phyloP scores from a whole-genome alignment of 2,329 filamentous ascomycete genomes.

The Elsinoe necatrix region DNA sequence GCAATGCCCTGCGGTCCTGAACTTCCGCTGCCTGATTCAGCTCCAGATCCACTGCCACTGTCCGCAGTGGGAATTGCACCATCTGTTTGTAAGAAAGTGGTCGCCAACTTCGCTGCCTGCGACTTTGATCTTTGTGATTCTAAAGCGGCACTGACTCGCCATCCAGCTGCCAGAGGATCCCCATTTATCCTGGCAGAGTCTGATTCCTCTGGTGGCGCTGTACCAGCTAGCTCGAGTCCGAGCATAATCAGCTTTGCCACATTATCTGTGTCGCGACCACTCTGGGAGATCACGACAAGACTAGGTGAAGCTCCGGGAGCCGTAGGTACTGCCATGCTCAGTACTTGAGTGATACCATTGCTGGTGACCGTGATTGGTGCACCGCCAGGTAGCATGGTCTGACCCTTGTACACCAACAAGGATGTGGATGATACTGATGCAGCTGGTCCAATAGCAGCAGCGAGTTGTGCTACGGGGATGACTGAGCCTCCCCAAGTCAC shows the following conservation, averaged over 20 bases:
- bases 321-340: constrained; percentile 2
- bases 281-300: background rate
- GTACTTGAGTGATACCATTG: constrained; percentile 4
- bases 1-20: constrained; percentile 1
- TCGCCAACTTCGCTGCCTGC: background rate
- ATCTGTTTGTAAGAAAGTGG: background rate
- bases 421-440: background rate
- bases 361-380: background rate
- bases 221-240: background rate
- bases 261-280: background rate
- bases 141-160: constrained; percentile 1
- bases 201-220: background rate
- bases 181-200: background rate
- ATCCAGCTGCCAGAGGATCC: constrained; percentile 3
- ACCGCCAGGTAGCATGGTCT: background rate
- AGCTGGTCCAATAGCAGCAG: background rate
- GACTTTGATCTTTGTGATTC: background rate
- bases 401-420: background rate
- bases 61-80: background rate
- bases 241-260: constrained; percentile 2
- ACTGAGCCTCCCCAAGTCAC: background rate
- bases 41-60: background rate
- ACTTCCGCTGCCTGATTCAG: background rate
- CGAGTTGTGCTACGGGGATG: background rate
- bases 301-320: background rate